Evolutionary conservation across 2,329 filamentous ascomycete genomes (phyloP).

Genomic region (Botrytis deweyae): DNA sequence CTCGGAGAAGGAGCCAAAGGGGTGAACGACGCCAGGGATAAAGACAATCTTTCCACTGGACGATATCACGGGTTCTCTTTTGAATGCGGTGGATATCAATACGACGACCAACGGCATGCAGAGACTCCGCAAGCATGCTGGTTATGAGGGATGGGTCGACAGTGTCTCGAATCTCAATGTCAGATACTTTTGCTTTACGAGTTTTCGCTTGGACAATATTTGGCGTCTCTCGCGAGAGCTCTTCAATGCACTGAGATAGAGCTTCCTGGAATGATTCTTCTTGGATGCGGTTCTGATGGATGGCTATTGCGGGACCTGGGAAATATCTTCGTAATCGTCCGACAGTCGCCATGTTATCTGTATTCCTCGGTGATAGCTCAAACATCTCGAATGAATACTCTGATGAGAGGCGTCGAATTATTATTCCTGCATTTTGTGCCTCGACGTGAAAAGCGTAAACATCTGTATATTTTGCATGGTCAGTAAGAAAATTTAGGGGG

Average conservation of each 20-base stretch:
- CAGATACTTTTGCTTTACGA: slow-evolving; percentile 36
- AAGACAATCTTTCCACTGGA: slow-evolving; percentile 43
- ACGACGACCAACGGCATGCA: slow-evolving; percentile 43
- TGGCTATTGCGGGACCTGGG: slow-evolving; percentile 41
- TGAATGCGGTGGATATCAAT: slow-evolving; percentile 39
- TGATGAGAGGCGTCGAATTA: slow-evolving; percentile 40
- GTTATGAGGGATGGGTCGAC: slow-evolving; percentile 51
- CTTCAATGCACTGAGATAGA: slow-evolving; percentile 25
- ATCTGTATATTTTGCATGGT: slow-evolving; percentile 23
- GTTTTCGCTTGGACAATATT: slow-evolving; percentile 16
- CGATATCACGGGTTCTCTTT: slow-evolving; percentile 56
- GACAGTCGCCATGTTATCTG: slow-evolving; percentile 40
- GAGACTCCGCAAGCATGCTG: slow-evolving; percentile 48
- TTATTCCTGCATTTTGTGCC: slow-evolving; percentile 48
- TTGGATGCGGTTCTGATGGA: background rate
- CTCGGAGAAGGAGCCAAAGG: slow-evolving; percentile 55
- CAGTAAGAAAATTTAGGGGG: background rate
- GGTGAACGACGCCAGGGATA: slow-evolving; percentile 53
- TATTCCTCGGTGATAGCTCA: slow-evolving; percentile 46
- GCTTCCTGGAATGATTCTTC: slow-evolving; percentile 28
- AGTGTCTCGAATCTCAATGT: slow-evolving; percentile 51
- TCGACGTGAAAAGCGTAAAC: slow-evolving; percentile 44
- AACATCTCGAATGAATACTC: slow-evolving; percentile 44
- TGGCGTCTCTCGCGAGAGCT: slow-evolving; percentile 22
- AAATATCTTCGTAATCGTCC: slow-evolving; percentile 47